Base-by-base conservation (phyloP, 2,329 filamentous ascomycete species). In the Colletotrichum limetticola region DNA sequence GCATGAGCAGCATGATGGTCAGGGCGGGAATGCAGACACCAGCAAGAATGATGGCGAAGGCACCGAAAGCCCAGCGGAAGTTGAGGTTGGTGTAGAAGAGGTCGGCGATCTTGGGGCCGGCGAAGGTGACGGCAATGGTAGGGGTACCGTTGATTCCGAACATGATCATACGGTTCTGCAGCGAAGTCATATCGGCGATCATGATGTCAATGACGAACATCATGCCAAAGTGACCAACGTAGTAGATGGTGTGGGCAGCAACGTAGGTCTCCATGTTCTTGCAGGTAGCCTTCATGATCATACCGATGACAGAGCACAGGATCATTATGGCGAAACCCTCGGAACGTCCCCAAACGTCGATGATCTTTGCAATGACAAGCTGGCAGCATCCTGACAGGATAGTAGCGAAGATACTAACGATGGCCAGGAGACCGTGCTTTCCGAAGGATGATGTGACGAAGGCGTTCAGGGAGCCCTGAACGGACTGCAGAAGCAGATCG, bases 201-300 rank as follows among this genome's bases (percentile, higher is more conserved):
- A 86, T 82, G 69, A 86, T 80, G 60, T 80, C 75, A 71, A 86
- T 79, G 61, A 85, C 78, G 76, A 85, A 86, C 5, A 78, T 74
- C n/a, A 86, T 76, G 19, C 82, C 84, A 7, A 82, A 78, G 71
- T 84, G 81, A 26, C 92, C 92, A 59, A 91, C 87, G 78, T 88
- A 90, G 78, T 92, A 92, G 74, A 93, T 89, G 14, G 92, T 89
- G 76, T 91, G 85, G 24, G 87, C 90, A 6, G 89, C 90, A 61
- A 87, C 87, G 78, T 90, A 92, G 2, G 87, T 88, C 71, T 87
- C 83, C 53, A 92, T 84, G 73, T 87, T 87, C 53, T 87, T 82
- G 78, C 86, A 92, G 1, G 85, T 84, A 14, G 91, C 91, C 83
- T 91, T 92, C 80, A 93, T 87, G 75, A 91, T 86, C 78, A 92